phyloP scores from a whole-genome alignment of 2,329 filamentous ascomycete species.

The Diaporthe sp. region DNA sequence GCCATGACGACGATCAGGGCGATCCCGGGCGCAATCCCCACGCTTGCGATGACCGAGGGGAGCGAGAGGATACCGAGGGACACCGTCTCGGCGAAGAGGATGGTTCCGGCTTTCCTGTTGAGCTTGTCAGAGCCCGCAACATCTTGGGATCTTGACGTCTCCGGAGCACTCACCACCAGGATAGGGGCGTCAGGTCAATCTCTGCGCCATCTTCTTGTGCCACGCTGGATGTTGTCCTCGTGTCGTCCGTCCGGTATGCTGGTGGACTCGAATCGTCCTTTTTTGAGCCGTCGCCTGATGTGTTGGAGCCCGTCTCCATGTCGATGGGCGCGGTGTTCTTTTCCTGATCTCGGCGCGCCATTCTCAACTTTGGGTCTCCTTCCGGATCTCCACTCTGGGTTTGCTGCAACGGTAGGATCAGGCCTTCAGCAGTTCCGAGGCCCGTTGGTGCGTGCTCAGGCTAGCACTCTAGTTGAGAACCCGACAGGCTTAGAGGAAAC shows the following conservation, averaged over 20 bases:
- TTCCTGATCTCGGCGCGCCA: conserved; percentile 16
- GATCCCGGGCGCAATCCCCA: conserved; percentile 79
- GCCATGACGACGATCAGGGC: conserved; percentile 75
- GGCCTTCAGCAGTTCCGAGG: not conserved
- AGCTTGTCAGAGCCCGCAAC: not conserved
- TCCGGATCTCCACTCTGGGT: not conserved
- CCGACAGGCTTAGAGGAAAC: not conserved
- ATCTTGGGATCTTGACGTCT: not conserved
- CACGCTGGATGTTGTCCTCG: conserved; percentile 28
- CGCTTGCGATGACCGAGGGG: conserved; percentile 77
- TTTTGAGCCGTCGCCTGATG: conserved; percentile 17
- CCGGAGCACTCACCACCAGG: conserved; percentile 33
- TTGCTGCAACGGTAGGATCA: not conserved
- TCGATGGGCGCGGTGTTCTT: conserved; percentile 19
- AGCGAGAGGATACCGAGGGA: conserved; percentile 73
- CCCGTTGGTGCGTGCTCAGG: conserved; percentile 1
- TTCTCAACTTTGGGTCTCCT: not conserved
- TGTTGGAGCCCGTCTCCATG: conserved; percentile 26
- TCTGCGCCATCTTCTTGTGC: conserved; percentile 32
- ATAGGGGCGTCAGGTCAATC: conserved; percentile 31
- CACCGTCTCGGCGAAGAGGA: conserved; percentile 56
- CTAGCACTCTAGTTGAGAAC: conserved; percentile 21
- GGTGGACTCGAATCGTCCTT: conserved; percentile 2
- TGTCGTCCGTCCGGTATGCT: conserved; percentile 23
- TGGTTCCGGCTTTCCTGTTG: conserved; percentile 55